A percentile compares a stretch with the other conserved stretches of the same genome.
These are phyloP conservation scores for Fusarium goolgardi DNA, from an alignment of 2,329 filamentous ascomycete species.

Conservation along the genomic window DNA sequence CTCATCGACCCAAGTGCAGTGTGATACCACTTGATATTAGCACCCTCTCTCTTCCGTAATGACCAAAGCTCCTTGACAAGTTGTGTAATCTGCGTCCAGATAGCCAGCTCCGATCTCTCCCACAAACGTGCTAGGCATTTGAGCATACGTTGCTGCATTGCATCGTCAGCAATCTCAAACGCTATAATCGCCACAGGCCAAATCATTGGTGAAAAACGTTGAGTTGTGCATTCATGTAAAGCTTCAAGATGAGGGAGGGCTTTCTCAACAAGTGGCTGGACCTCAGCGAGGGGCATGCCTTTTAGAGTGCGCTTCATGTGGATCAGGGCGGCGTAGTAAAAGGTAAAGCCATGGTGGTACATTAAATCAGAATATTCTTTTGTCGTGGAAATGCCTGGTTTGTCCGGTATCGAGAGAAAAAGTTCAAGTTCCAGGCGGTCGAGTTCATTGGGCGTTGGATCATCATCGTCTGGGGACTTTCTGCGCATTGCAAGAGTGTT, in stretches of 20 bases:
- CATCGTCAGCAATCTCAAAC: slow-evolving; percentile 32
- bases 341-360: slow-evolving; percentile 43
- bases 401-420: slow-evolving; percentile 35
- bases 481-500: slow-evolving; percentile 35
- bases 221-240: slow-evolving; percentile 20
- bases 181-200: slow-evolving; percentile 44
- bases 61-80: slow-evolving; percentile 41
- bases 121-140: slow-evolving; percentile 31
- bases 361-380: slow-evolving; percentile 40
- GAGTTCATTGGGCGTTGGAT: slow-evolving; percentile 23
- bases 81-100: slow-evolving; percentile 38
- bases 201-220: slow-evolving; percentile 43
- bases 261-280: slow-evolving; percentile 43
- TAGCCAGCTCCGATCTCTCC: slow-evolving; percentile 36
- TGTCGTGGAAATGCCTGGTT: slow-evolving; percentile 19
- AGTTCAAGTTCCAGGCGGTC: slow-evolving; percentile 42
- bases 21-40: slow-evolving; percentile 42
- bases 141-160: slow-evolving; percentile 40
- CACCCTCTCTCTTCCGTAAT: slow-evolving; percentile 26
- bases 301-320: slow-evolving; percentile 46
- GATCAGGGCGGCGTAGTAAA: slow-evolving; percentile 42
- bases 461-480: slow-evolving; percentile 5
- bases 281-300: slow-evolving; percentile 33
- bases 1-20: slow-evolving; percentile 35
- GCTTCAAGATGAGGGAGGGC: slow-evolving; percentile 40